Percentiles rank a stretch among this genome's conserved stretches.
Conservation (phyloP, 2,329 filamentous ascomycete species). For the Monosporascus sp. region DNA sequence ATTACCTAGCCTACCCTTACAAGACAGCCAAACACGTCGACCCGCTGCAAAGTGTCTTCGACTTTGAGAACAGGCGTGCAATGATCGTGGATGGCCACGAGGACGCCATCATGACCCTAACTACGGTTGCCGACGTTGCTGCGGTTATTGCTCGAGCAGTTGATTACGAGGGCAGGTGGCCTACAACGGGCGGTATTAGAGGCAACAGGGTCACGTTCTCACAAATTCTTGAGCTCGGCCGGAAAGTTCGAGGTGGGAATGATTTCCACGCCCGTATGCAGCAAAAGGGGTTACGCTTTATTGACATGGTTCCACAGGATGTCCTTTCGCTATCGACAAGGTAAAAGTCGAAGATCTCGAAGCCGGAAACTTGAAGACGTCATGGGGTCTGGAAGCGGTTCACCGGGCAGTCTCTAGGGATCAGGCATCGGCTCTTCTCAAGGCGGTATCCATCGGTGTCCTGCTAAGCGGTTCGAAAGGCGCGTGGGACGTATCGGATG, state of each 20-base stretch:
- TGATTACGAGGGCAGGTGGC: constrained; percentile 41
- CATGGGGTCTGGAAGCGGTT: constrained; percentile 32
- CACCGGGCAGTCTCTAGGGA: constrained; percentile 31
- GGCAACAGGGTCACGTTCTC: constrained; percentile 31
- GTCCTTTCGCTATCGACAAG: constrained; percentile 37
- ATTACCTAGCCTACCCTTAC: constrained; percentile 50
- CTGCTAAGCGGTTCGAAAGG: constrained; percentile 36
- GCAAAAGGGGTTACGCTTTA: constrained; percentile 1
- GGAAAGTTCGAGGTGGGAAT: constrained; percentile 35
- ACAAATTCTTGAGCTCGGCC: constrained; percentile 35
- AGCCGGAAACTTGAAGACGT: constrained; percentile 33
- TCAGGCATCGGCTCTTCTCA: constrained; percentile 27
- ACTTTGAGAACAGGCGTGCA: constrained; percentile 37
- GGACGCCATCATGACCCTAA: constrained; percentile 38
- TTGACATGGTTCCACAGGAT: constrained; percentile 20
- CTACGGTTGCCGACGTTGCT: constrained; percentile 39
- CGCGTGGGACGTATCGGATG: constrained; percentile 37
- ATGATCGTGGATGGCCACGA: constrained; percentile 39
- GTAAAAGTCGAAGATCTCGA: constrained; percentile 43
- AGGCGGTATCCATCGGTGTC: constrained; percentile 35
- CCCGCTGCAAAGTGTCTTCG: constrained; percentile 32
- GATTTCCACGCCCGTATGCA: neutral
- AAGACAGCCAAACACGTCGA: constrained; percentile 40
- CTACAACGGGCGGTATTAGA: constrained; percentile 34
- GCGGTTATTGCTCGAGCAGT: constrained; percentile 33